Evolutionary conservation across 306 rosid genomes (phyloP), one percentile per base, ranked within the genome.

Genomic region (Cyamopsis tetragonoloba): DNA sequence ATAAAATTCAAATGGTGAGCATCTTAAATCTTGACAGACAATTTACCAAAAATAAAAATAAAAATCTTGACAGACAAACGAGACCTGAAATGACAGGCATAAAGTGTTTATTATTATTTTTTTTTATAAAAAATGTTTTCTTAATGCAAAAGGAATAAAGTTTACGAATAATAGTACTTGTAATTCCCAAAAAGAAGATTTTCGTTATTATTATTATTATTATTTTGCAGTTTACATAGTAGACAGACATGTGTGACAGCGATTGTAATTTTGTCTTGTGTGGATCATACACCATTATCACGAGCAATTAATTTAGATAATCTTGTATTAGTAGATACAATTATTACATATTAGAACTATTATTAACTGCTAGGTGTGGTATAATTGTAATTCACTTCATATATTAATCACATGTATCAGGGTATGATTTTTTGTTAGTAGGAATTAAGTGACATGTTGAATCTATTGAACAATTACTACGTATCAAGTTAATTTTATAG

Each of bases 231-330:
- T 75, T 28, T 48, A 41, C 64, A 38, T 39, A 22, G 46, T 51
- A 68, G 76, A 76, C 71, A 61, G n/a, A 47, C 14, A 43, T 15
- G 61, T 59, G 76, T 69, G 80, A 51, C 71, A 62, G 32, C 22
- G 61, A 76, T 43, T 22, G 57, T 53, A 31, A 62, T 74, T 69
- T 76, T 75, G 70, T 75, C 71, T 76, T 60, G 59, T 30, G 37
- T 39, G 31, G 28, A 34, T 43, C 71, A 46, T 42, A 69, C 53
- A 32, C 51, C 53, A 76, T 62, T 69, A 69, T 76, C 39, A 24
- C 12, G 26, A 44, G 49, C 56, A 11, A 57, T 74, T 68, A 50
- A 72, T 46, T 17, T 49, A 13, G 15, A 11, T 61, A 32, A 54
- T 44, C 58, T 12, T 58, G 60, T 57, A 58, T 39, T 20, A n/a